These are phyloP conservation scores for Ruellia speciosa DNA, from an alignment of 305 asterid genomes.

Conservation along the genomic window DNA sequence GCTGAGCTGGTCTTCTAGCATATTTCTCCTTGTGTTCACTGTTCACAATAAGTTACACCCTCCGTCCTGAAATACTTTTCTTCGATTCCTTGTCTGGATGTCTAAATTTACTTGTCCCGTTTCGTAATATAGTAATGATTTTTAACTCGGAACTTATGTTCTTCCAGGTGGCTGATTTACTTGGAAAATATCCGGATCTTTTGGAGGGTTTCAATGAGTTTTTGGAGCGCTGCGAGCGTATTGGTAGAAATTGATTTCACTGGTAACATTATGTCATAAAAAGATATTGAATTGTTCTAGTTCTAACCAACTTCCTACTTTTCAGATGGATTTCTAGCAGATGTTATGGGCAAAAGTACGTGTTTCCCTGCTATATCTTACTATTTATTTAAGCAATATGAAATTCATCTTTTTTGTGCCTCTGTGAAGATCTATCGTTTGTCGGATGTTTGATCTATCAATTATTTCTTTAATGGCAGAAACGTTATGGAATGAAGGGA, in stretches of 20 bases:
- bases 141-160: constrained; percentile 18
- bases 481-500: constrained; percentile 80
- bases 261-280: constrained; percentile 16
- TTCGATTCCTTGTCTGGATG: background rate
- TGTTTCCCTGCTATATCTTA: constrained; percentile 17
- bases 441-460: constrained; percentile 23
- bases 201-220: constrained; percentile 90
- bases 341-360: constrained; percentile 95
- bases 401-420: constrained; percentile 5
- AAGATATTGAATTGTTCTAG: constrained; percentile 9
- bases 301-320: constrained; percentile 26
- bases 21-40: background rate
- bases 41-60: background rate
- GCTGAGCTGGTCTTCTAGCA: background rate
- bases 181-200: constrained; percentile 93
- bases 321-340: constrained; percentile 97
- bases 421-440: background rate
- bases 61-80: background rate
- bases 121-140: background rate
- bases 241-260: constrained; percentile 48
- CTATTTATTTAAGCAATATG: constrained; percentile 9
- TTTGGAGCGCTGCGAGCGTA: constrained; percentile 88
- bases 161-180: constrained; percentile 80
- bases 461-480: constrained; percentile 43
- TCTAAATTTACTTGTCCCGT: no score